Evolutionary conservation across 106 monocot genomes (phyloP).

Genomic region (Dactylorhiza incarnata): DNA sequence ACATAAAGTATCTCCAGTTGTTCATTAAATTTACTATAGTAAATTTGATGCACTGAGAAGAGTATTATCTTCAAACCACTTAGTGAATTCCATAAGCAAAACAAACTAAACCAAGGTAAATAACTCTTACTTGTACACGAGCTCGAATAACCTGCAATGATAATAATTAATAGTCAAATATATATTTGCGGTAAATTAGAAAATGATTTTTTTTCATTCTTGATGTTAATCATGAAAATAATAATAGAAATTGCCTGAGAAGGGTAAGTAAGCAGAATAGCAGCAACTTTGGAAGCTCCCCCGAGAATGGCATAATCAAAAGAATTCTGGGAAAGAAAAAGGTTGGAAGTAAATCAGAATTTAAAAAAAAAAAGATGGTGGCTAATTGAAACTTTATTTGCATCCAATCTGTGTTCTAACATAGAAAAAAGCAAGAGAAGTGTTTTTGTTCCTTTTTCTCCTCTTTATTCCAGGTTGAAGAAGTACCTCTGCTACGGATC

Average conservation of each 20-base stretch:
- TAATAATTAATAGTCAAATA: not conserved
- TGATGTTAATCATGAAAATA: not conserved
- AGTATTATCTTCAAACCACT: not conserved
- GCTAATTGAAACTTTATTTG: not conserved
- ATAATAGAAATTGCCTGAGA: conserved; percentile 50
- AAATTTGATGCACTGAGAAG: not conserved
- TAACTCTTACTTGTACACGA: conserved; percentile 64
- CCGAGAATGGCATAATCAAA: conserved; percentile 85
- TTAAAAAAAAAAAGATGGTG: not conserved
- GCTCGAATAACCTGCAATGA: conserved; percentile 84
- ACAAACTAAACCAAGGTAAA: not conserved
- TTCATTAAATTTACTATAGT: not conserved
- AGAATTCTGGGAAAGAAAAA: conserved; percentile 48
- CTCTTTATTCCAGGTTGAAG: no score
- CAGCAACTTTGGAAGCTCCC: conserved; percentile 69
- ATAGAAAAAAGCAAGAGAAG: not conserved
- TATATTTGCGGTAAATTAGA: not conserved
- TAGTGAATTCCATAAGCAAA: not conserved
- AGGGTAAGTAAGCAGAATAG: conserved; percentile 84
- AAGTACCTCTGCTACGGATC: no score
- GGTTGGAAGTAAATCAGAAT: not conserved
- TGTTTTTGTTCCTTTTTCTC: not conserved
- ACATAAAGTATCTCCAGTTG: not conserved
- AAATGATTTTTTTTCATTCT: not conserved
- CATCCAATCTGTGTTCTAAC: not conserved